Conservation (phyloP, 1,284 basidiomycete species). For the Ganoderma lucidum region DNA sequence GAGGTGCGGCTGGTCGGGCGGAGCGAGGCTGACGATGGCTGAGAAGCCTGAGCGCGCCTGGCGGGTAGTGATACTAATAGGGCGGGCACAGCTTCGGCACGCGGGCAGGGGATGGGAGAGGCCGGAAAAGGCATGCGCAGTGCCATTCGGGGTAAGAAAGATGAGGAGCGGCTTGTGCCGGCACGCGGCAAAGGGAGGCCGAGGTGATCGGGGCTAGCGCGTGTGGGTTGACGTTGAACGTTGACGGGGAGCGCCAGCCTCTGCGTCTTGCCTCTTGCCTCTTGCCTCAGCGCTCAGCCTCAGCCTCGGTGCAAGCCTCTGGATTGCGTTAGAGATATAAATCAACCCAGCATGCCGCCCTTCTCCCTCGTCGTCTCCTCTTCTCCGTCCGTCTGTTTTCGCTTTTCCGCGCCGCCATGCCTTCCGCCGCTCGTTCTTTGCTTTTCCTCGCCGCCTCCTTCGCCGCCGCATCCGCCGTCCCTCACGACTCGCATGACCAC, state of each 20-base stretch:
- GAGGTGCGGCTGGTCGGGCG: not conserved
- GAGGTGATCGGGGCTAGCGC: slow-evolving; percentile 29
- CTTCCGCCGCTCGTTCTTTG: slow-evolving; percentile 29
- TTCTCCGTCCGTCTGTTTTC: slow-evolving; percentile 7
- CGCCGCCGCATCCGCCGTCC: slow-evolving; percentile 18
- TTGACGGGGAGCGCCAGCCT: slow-evolving; percentile 5
- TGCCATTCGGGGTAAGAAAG: slow-evolving; percentile 18
- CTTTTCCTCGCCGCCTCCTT: slow-evolving; percentile 26
- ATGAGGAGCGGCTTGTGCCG: not conserved
- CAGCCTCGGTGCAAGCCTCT: slow-evolving; percentile 5
- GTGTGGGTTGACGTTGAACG: not conserved
- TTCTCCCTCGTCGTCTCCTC: not conserved
- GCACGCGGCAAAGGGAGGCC: slow-evolving; percentile 28
- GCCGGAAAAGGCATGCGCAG: slow-evolving; percentile 24
- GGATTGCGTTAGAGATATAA: slow-evolving; percentile 1
- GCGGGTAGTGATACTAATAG: not conserved
- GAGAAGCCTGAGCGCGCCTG: not conserved
- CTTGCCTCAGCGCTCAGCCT: not conserved
- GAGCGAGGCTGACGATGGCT: not conserved
- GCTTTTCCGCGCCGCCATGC: slow-evolving; percentile 18
- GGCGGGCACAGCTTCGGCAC: slow-evolving; percentile 9
- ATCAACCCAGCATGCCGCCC: not conserved
- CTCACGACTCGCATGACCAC: slow-evolving; percentile 28
- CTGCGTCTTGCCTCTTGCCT: too few species aligned
- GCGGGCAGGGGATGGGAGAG: slow-evolving; percentile 3